Evolutionary conservation across 106 monocot species (phyloP), one percentile per base, ranked within the genome.

Genomic region (Dendrobium officinale): DNA sequence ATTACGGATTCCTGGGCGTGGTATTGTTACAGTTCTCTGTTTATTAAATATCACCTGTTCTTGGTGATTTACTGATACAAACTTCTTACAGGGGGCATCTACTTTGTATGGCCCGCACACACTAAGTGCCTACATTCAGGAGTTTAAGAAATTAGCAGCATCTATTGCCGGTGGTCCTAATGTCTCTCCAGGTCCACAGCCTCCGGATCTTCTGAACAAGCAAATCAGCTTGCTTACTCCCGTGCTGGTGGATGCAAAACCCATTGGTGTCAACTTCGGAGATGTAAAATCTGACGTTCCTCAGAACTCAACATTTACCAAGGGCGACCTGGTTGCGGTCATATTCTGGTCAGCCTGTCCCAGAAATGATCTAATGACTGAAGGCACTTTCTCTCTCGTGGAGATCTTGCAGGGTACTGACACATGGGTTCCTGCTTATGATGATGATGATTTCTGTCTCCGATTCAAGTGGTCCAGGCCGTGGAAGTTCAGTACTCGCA

Each of bases 91-190:
- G 96, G 96, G 93, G 51, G 96, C 96, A 24, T 96, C 96, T 4
- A 94, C 96, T 15, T 72, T 96, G 24, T 96, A 88, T 31, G 96
- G 96, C 2, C 93, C 96, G 0, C 92, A 96, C 85, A 96, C 96
- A 29, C 87, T 94, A 18, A 89, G 82, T 55, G 96, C 91, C 18
- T 93, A 96, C 83, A 93, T 94, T 70, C 96, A 96, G 80, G 96
- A 96, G 80, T 96, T 96, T 83, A 88, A 85, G 77, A 93, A 89
- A 75, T 90, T 96, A 2, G 88, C 92, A 13, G 42, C 85, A 15
- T 83, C 96, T 24, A 77, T 96, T 6, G 20, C 80, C 17, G 70
- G 42, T 10, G 79, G 83, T 26, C 70, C 84, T 42, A 59, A 9
- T 41, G 76, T 89, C 26, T 67, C 83, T 9, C 26, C 84, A 6